Conservation (phyloP, 345 rosid genomes). For the Xanthoceras sorbifolium region DNA sequence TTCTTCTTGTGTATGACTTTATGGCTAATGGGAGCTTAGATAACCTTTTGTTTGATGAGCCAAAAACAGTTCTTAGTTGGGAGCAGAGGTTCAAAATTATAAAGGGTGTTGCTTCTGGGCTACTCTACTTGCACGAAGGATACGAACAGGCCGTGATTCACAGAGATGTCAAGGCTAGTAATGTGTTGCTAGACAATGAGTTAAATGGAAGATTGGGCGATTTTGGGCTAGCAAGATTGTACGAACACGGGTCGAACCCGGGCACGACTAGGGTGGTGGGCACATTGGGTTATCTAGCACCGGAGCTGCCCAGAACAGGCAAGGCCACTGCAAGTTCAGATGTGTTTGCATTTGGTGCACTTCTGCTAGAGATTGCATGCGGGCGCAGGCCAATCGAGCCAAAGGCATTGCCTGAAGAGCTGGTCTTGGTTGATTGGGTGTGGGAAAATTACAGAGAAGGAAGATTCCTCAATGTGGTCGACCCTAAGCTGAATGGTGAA, state of each 20-base stretch:
- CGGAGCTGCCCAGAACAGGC: slow-evolving; percentile 81
- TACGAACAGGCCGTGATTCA: slow-evolving; percentile 90
- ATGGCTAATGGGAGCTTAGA: slow-evolving; percentile 96
- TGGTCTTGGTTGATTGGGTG: slow-evolving; percentile 81
- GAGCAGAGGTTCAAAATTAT: slow-evolving; percentile 72
- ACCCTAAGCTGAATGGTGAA: slow-evolving; percentile 45
- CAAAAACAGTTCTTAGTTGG: slow-evolving; percentile 60
- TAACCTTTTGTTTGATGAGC: slow-evolving; percentile 61
- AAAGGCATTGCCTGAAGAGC: slow-evolving; percentile 73
- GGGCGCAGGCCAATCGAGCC: slow-evolving; percentile 88
- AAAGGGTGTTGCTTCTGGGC: slow-evolving; percentile 75
- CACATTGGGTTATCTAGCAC: slow-evolving; percentile 90
- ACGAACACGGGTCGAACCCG: slow-evolving; percentile 80
- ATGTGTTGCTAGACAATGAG: slow-evolving; percentile 72
- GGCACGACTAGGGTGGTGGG: slow-evolving; percentile 85
- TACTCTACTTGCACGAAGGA: slow-evolving; percentile 83
- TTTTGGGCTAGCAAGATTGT: slow-evolving; percentile 86
- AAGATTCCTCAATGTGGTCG: slow-evolving; percentile 51
- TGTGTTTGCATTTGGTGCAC: slow-evolving; percentile 89
- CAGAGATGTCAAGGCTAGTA: slow-evolving; percentile 85
- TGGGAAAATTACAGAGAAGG: slow-evolving; percentile 60
- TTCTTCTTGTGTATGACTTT: slow-evolving; percentile 80
- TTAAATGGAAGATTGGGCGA: slow-evolving; percentile 87
- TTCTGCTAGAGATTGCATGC: slow-evolving; percentile 75
- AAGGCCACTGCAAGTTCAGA: slow-evolving; percentile 74